Percentiles rank a stretch among this genome's conserved stretches.
These are phyloP conservation scores for Alternaria consortialis DNA, from an alignment of 2,329 filamentous ascomycete genomes.

Conservation along the genomic window DNA sequence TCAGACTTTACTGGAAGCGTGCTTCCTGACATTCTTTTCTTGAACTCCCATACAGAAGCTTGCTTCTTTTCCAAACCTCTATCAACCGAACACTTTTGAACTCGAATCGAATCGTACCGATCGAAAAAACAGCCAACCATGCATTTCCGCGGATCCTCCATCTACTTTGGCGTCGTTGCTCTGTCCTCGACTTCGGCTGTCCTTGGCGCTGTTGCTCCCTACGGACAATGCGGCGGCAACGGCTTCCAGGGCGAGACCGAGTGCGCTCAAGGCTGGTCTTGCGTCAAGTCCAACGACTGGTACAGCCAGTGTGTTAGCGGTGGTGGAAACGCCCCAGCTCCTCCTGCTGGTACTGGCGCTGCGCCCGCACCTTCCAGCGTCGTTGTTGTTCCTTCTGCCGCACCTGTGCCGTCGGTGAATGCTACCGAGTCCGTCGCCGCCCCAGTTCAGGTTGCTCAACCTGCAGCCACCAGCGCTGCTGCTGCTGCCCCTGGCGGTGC, in stretches of 20 bases:
- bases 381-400: conserved; percentile 8
- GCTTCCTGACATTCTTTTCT: conserved; percentile 35
- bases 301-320: conserved; percentile 56
- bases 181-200: conserved; percentile 40
- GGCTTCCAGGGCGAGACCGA: conserved; percentile 52
- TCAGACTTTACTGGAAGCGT: conserved; percentile 25
- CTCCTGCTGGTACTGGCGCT: conserved; percentile 7
- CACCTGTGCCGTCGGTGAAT: conserved; percentile 17
- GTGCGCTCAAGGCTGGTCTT: conserved; percentile 53
- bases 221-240: conserved; percentile 58
- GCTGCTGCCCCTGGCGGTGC: background rate
- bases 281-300: conserved; percentile 55
- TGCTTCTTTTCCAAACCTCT: conserved; percentile 10
- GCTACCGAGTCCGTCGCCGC: conserved; percentile 15
- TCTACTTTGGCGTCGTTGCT: conserved; percentile 41
- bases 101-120: background rate
- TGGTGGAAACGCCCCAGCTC: conserved; percentile 2
- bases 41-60: conserved; percentile 23
- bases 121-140: conserved; percentile 20
- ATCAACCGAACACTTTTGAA: conserved; percentile 1
- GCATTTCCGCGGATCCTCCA: conserved; percentile 31
- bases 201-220: conserved; percentile 43
- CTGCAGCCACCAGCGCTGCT: background rate
- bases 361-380: conserved; percentile 13
- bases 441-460: conserved; percentile 1